Conservation (phyloP, 2,329 filamentous ascomycete genomes). For the Alternaria sp. region DNA sequence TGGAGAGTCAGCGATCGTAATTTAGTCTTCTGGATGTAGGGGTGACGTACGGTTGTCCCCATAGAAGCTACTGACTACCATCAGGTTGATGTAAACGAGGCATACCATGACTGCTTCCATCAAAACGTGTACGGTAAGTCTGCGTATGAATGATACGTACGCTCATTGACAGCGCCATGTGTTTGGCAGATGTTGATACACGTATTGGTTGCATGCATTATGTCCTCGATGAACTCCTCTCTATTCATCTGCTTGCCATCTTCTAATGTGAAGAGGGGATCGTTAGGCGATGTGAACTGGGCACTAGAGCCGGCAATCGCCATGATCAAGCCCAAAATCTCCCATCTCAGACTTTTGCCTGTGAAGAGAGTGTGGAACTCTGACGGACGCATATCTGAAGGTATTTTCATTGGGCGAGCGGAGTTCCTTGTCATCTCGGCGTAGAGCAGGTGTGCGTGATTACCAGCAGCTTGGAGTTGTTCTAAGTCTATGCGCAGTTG, state of each 20-base stretch:
- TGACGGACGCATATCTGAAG: slow-evolving; percentile 37
- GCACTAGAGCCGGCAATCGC: slow-evolving; percentile 36
- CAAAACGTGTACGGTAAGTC: background rate
- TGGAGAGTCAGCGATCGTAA: slow-evolving; percentile 17
- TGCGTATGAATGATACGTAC: background rate
- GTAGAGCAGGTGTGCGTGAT: slow-evolving; percentile 28
- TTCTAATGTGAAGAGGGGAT: slow-evolving; percentile 40
- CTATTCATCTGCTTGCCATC: slow-evolving; percentile 38
- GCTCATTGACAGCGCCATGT: slow-evolving; percentile 45
- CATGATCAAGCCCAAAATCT: slow-evolving; percentile 40
- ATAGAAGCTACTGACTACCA: slow-evolving; percentile 42
- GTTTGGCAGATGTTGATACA: slow-evolving; percentile 45
- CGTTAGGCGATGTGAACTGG: slow-evolving; percentile 38
- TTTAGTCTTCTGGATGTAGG: background rate
- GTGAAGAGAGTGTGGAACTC: slow-evolving; percentile 45
- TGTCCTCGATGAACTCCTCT: slow-evolving; percentile 41
- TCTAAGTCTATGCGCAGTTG: slow-evolving; percentile 40
- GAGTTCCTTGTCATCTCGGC: slow-evolving; percentile 44
- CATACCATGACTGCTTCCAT: slow-evolving; percentile 37
- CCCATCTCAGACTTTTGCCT: slow-evolving; percentile 44
- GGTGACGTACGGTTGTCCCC: slow-evolving; percentile 43
- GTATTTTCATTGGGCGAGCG: slow-evolving; percentile 37
- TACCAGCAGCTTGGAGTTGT: slow-evolving; percentile 24
- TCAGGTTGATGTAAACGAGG: slow-evolving; percentile 39
- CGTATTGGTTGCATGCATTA: slow-evolving; percentile 44